A percentile compares a stretch with the other conserved stretches of the same genome.
These are phyloP conservation scores for Aristolochia contorta DNA, from an alignment of 164 flowering plant species.

Conservation along the genomic window DNA sequence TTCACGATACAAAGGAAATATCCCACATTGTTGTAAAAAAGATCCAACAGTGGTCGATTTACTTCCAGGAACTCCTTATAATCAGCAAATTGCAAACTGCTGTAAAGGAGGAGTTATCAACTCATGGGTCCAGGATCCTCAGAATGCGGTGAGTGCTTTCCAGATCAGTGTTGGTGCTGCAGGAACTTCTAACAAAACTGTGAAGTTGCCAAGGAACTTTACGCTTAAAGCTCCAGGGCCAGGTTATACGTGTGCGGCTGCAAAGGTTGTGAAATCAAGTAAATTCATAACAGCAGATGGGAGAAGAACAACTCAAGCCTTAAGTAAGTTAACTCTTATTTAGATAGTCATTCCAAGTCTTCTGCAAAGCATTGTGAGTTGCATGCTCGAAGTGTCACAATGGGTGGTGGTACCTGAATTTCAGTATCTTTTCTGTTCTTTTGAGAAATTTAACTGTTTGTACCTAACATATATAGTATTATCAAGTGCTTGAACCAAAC, in stretches of 20 bases:
- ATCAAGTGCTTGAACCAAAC: too few species aligned
- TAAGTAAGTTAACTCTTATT: constrained; percentile 34
- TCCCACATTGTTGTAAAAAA: constrained; percentile 58
- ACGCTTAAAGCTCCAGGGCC: constrained; percentile 61
- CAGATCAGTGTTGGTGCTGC: constrained; percentile 69
- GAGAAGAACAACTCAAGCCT: constrained; percentile 55
- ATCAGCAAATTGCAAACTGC: constrained; percentile 52
- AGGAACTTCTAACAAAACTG: constrained; percentile 63
- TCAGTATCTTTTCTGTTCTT: too few species aligned
- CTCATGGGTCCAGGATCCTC: constrained; percentile 68
- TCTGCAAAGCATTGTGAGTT: too few species aligned
- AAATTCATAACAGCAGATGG: constrained; percentile 31
- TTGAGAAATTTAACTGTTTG: too few species aligned
- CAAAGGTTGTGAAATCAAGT: constrained; percentile 36
- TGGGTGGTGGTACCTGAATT: too few species aligned
- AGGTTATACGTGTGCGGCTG: constrained; percentile 60
- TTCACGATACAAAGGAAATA: constrained; percentile 47
- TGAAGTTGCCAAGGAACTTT: constrained; percentile 55
- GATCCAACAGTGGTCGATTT: constrained; percentile 48
- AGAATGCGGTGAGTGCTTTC: constrained; percentile 41
- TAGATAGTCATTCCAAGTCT: neutral
- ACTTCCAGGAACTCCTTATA: constrained; percentile 58
- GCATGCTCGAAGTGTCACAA: too few species aligned
- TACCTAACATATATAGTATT: too few species aligned
- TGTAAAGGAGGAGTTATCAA: constrained; percentile 72